phyloP scores from a whole-genome alignment of 2,329 filamentous ascomycete genomes.

The Exserohilum turcica region DNA sequence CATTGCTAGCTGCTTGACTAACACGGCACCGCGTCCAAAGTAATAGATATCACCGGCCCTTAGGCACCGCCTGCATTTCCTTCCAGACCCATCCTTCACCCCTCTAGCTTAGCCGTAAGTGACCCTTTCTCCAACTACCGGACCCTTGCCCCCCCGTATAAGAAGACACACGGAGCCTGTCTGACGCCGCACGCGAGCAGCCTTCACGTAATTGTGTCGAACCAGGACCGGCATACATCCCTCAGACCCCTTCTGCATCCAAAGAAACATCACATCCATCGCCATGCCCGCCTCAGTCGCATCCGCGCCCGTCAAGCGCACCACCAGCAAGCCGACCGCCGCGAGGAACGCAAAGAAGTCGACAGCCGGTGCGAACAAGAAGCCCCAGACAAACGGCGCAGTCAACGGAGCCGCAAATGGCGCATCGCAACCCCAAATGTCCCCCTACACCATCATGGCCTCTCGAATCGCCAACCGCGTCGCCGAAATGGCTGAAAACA shows the following conservation, averaged over 20 bases:
- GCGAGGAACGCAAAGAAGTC: conserved; percentile 40
- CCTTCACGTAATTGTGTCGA: not conserved
- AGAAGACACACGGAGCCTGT: conserved; percentile 13
- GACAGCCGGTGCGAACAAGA: conserved; percentile 19
- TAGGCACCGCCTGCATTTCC: not conserved
- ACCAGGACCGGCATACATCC: conserved; percentile 6
- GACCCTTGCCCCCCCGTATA: conserved; percentile 5
- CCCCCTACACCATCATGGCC: conserved; percentile 59
- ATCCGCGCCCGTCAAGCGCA: conserved; percentile 42
- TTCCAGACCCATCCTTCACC: not conserved
- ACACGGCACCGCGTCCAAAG: conserved; percentile 7
- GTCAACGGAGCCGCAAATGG: conserved; percentile 39
- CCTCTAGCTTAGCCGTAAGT: conserved; percentile 22
- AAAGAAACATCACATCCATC: not conserved
- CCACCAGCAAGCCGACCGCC: conserved; percentile 35
- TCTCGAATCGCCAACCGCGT: conserved; percentile 57
- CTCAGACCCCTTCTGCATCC: not conserved
- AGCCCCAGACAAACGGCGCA: conserved; percentile 33
- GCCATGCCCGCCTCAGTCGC: conserved; percentile 45
- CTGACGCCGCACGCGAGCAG: conserved; percentile 29
- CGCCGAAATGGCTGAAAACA: conserved; percentile 59
- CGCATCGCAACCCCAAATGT: conserved; percentile 36
- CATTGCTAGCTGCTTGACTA: conserved; percentile 13
- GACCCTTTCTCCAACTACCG: not conserved
- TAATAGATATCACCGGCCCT: conserved; percentile 1